Evolutionary conservation across 163 green algal species (phyloP).

Genomic region (Prototheca cutis): DNA sequence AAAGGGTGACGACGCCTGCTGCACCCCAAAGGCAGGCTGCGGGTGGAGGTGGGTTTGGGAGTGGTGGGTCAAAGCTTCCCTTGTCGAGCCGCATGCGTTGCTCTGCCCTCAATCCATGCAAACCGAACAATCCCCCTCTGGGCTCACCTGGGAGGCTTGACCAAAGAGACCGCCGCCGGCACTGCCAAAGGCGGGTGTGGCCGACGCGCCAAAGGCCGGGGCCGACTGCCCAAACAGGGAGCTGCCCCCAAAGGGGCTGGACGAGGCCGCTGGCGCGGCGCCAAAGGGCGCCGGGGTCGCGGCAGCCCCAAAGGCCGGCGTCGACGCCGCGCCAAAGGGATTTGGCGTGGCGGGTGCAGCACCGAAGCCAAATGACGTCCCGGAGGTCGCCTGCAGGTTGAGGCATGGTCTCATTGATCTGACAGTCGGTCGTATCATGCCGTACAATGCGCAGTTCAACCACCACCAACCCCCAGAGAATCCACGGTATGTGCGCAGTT

Average conservation of each 20-base stretch:
- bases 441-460: too few relatives aligned
- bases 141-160: background rate
- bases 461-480: too few relatives aligned
- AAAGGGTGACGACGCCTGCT: conserved; percentile 8
- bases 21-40: too few relatives aligned
- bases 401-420: too few relatives aligned
- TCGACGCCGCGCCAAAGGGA: conserved; percentile 20
- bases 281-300: conserved; percentile 10
- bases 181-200: conserved; percentile 14
- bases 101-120: too few relatives aligned
- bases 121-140: too few relatives aligned
- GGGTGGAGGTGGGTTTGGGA: too few relatives aligned
- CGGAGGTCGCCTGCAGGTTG: background rate
- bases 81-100: too few relatives aligned
- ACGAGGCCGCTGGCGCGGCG: background rate
- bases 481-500: too few relatives aligned
- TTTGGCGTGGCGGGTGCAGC: conserved; percentile 6
- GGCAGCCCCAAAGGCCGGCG: conserved; percentile 29
- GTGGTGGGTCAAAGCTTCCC: too few relatives aligned
- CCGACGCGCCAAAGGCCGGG: conserved; percentile 27
- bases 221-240: too few relatives aligned
- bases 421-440: too few relatives aligned
- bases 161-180: background rate
- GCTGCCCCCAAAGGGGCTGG: conserved; percentile 5
- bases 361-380: background rate